Evolutionary conservation across 805 yeast genomes (phyloP).

Genomic region (Kuraishia hungarica): DNA sequence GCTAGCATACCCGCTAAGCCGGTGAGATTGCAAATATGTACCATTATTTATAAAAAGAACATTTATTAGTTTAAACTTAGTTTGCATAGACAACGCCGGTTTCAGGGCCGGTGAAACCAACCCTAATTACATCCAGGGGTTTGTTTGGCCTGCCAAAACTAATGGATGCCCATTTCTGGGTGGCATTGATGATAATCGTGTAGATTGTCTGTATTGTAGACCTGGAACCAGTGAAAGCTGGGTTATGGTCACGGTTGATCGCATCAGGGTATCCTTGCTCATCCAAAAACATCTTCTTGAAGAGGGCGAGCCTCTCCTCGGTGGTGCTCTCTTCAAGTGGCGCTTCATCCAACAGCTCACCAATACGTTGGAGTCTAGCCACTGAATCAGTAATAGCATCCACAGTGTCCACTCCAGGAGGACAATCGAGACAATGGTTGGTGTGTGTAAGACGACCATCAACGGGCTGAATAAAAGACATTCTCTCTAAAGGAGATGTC

Average conservation of each 20-base stretch:
- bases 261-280: constrained; percentile 5
- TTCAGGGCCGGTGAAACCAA: not conserved
- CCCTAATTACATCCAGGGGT: not conserved
- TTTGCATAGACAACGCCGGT: not conserved
- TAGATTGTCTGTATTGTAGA: constrained; percentile 5
- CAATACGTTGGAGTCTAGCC: constrained; percentile 2
- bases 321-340: not conserved
- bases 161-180: constrained; percentile 1
- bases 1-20: too few species aligned
- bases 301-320: constrained; percentile 2
- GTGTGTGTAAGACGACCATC: constrained; percentile 3
- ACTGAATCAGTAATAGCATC: constrained; percentile 1
- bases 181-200: constrained; percentile 4
- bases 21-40: too few species aligned
- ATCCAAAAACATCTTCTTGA: not conserved
- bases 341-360: constrained; percentile 1
- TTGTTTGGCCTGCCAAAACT: constrained; percentile 6
- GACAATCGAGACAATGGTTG: constrained; percentile 6
- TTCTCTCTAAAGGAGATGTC: constrained; percentile 4
- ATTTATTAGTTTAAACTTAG: too few species aligned
- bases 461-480: constrained; percentile 2
- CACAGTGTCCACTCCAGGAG: not conserved
- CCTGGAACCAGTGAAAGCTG: constrained; percentile 1
- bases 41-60: too few species aligned
- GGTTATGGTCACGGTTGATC: constrained; percentile 5